Conservation (phyloP, 352 stramenopile species). For the Pythium brassicae region DNA sequence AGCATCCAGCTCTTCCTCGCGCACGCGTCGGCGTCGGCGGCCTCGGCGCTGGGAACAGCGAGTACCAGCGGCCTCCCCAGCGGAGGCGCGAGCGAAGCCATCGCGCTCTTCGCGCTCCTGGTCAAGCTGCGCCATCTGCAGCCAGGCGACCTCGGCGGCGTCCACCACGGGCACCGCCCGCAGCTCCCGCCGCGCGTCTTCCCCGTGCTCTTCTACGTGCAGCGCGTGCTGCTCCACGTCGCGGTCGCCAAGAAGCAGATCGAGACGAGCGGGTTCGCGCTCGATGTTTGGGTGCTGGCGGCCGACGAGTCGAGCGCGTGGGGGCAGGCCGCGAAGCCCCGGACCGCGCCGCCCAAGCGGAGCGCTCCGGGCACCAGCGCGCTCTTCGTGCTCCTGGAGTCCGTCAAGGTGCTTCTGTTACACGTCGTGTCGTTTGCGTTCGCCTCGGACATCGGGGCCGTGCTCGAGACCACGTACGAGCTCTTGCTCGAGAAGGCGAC, state of each 20-base stretch:
- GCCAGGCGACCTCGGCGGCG: not conserved
- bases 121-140: constrained; percentile 19
- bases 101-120: constrained; percentile 27
- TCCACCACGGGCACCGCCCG: constrained; percentile 5
- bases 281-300: constrained; percentile 22
- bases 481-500: constrained; percentile 19
- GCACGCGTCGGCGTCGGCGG: constrained; percentile 5
- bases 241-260: constrained; percentile 25
- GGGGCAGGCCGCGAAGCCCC: constrained; percentile 2
- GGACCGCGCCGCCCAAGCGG: not conserved
- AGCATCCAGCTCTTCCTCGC: constrained; percentile 30
- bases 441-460: constrained; percentile 5
- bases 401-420: constrained; percentile 28
- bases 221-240: constrained; percentile 35
- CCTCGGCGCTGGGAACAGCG: not conserved
- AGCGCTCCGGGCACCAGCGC: not conserved
- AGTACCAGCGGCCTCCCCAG: not conserved
- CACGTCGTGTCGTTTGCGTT: constrained; percentile 24
- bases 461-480: constrained; percentile 17
- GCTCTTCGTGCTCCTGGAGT: constrained; percentile 36
- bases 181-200: constrained; percentile 19
- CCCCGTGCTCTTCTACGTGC: constrained; percentile 28
- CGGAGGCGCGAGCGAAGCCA: constrained; percentile 6
- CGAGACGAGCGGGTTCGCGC: constrained; percentile 20
- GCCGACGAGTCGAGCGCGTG: constrained; percentile 12